These are phyloP conservation scores for Rhynchospora tenuis DNA, from an alignment of 176 grass and related monocot genomes.

Conservation along the genomic window DNA sequence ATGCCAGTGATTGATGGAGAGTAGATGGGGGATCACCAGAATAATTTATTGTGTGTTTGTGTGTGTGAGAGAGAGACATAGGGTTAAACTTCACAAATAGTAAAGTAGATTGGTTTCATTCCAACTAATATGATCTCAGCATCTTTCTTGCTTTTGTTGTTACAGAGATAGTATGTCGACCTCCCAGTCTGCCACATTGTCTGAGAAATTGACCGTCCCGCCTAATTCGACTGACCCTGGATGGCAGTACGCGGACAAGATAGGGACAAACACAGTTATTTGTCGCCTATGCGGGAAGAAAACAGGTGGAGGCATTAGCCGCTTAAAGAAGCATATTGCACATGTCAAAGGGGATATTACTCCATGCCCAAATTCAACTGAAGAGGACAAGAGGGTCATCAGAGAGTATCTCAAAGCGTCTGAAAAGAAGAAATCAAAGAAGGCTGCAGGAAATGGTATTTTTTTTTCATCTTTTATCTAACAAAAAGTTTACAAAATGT, in stretches of 20 bases:
- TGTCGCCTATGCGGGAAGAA: slow-evolving; percentile 12
- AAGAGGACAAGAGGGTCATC: background rate
- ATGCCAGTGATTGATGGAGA: background rate
- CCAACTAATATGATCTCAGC: background rate
- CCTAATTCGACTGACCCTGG: slow-evolving; percentile 1
- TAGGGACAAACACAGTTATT: background rate
- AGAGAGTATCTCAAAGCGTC: background rate
- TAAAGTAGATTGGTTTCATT: background rate
- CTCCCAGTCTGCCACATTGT: background rate
- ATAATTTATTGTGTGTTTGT: background rate
- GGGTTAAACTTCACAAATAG: background rate
- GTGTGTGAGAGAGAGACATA: background rate
- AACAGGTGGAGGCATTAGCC: background rate
- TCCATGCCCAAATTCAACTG: slow-evolving; percentile 16
- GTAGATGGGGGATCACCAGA: background rate
- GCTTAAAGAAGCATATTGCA: slow-evolving; percentile 21
- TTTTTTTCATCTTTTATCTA: background rate
- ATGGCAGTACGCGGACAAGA: slow-evolving; percentile 2
- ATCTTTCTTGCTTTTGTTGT: background rate
- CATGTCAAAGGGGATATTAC: slow-evolving; percentile 14
- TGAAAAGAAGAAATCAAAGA: background rate
- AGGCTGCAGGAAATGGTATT: background rate
- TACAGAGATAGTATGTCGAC: slow-evolving; percentile 5
- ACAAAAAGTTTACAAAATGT: background rate
- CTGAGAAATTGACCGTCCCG: background rate